phyloP scores from a whole-genome alignment of 345 rosid species.

The Litchi chinensis region DNA sequence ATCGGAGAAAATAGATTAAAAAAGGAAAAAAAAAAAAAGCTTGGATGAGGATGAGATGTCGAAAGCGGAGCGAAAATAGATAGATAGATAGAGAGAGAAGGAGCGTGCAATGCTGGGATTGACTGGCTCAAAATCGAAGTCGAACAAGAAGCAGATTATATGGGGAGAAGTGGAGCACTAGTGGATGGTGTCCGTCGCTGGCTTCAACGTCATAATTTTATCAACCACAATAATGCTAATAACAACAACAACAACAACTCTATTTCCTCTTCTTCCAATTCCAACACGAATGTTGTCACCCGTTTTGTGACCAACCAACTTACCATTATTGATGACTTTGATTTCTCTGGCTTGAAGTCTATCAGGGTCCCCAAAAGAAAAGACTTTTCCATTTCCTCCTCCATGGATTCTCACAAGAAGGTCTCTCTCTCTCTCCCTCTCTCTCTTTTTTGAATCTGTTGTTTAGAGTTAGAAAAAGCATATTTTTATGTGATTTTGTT shows the following conservation, averaged over 20 bases:
- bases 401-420: constrained; percentile 84
- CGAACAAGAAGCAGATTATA: constrained; percentile 21
- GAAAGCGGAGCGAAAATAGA: constrained; percentile 16
- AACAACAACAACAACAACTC: neutral
- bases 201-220: constrained; percentile 66
- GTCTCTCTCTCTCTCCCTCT: constrained; percentile 40
- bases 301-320: constrained; percentile 31
- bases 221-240: neutral
- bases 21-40: no score
- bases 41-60: neutral
- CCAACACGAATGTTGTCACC: neutral
- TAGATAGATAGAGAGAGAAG: neutral
- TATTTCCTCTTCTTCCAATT: neutral
- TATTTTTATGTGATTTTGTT: neutral
- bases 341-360: constrained; percentile 47
- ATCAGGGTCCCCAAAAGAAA: constrained; percentile 64
- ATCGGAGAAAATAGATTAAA: constrained; percentile 3
- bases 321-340: constrained; percentile 47
- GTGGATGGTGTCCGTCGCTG: constrained; percentile 92
- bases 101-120: constrained; percentile 37
- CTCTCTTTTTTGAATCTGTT: neutral
- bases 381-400: constrained; percentile 25
- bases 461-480: no score
- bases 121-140: constrained; percentile 31
- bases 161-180: constrained; percentile 77